These are phyloP conservation scores for Brassica rapa DNA, from an alignment of 345 rosid genomes.

Conservation along the genomic window DNA sequence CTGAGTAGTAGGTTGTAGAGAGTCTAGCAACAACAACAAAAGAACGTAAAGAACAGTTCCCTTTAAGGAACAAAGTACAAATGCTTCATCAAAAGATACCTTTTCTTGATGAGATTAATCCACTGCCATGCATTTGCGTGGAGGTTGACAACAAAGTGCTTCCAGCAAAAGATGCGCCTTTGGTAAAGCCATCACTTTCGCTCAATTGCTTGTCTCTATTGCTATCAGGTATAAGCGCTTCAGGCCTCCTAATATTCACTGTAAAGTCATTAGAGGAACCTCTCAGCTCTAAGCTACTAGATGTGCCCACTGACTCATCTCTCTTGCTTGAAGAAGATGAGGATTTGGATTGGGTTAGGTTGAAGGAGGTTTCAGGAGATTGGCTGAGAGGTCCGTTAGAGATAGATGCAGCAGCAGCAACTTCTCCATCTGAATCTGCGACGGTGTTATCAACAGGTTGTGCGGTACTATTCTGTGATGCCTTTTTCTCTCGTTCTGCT, in stretches of 20 bases:
- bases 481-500: constrained; percentile 81
- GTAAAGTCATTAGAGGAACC: constrained; percentile 43
- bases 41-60: constrained; percentile 23
- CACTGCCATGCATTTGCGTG: constrained; percentile 42
- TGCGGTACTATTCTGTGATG: constrained; percentile 43
- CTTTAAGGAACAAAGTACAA: background rate
- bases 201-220: constrained; percentile 32
- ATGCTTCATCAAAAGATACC: constrained; percentile 25
- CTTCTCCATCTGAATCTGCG: constrained; percentile 58
- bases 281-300: constrained; percentile 40
- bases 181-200: too few relatives aligned
- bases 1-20: constrained; percentile 41
- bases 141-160: constrained; percentile 39
- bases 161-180: too few relatives aligned
- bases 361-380: constrained; percentile 16
- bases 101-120: constrained; percentile 40
- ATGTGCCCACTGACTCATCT: constrained; percentile 41
- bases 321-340: constrained; percentile 41
- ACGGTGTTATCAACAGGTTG: constrained; percentile 45
- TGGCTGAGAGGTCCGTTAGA: constrained; percentile 38
- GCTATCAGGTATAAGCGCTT: constrained; percentile 31
- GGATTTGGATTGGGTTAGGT: background rate
- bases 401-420: constrained; percentile 49
- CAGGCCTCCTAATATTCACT: constrained; percentile 22
- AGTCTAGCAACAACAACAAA: constrained; percentile 37